These are phyloP conservation scores for Gaeumannomyces sp. DNA, from an alignment of 2,329 filamentous ascomycete genomes.

Conservation along the genomic window DNA sequence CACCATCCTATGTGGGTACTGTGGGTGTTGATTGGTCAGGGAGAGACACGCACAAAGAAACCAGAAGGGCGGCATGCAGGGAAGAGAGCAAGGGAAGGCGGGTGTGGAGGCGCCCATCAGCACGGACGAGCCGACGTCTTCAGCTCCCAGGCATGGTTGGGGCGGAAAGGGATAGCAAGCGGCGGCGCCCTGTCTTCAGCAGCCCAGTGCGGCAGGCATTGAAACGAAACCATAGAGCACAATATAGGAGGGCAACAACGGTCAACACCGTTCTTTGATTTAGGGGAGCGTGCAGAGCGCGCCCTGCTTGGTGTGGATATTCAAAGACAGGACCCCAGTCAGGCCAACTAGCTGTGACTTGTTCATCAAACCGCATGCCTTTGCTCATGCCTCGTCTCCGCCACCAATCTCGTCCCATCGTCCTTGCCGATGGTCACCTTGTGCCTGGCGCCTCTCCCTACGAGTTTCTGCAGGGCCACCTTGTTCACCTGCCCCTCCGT, in stretches of 20 bases:
- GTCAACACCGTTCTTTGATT: not conserved
- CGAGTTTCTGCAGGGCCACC: constrained; percentile 83
- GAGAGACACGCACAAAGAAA: not conserved
- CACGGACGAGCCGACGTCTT: not conserved
- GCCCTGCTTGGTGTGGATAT: not conserved
- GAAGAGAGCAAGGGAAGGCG: not conserved
- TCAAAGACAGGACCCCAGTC: not conserved
- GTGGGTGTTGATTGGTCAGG: not conserved
- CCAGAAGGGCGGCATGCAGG: not conserved
- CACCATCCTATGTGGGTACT: not conserved
- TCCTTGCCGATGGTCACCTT: constrained; percentile 3
- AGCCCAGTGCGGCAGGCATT: not conserved
- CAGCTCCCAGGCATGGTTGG: not conserved
- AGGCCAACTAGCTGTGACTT: constrained; percentile 4
- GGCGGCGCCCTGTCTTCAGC: not conserved
- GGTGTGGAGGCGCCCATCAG: not conserved
- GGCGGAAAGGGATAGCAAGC: not conserved
- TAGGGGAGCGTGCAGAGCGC: not conserved
- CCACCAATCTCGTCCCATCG: constrained; percentile 7
- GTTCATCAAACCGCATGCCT: constrained; percentile 10
- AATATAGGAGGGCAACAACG: not conserved
- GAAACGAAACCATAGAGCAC: not conserved
- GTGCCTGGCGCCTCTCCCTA: constrained; percentile 45
- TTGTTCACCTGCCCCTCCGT: constrained; percentile 85
- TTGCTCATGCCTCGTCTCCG: constrained; percentile 3